Evolutionary conservation across 164 flowering plant species (phyloP).

Genomic region (Platanus orientalis): DNA sequence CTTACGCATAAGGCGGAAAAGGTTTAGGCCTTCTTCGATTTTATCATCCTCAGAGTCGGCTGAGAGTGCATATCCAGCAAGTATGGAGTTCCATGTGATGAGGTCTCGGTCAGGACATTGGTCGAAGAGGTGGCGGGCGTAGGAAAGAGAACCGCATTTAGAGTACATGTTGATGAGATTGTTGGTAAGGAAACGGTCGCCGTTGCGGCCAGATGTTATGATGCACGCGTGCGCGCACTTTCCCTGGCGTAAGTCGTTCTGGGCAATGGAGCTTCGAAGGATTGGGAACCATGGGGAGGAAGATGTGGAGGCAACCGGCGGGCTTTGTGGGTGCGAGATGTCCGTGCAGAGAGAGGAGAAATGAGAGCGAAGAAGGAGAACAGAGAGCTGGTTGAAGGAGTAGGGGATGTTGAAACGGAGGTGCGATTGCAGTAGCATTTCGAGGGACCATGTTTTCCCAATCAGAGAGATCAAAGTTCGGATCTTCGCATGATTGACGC

Average conservation of each 20-base stretch:
- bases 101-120: slow-evolving; percentile 33
- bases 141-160: slow-evolving; percentile 33
- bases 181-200: slow-evolving; percentile 42
- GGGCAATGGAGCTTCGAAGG: slow-evolving; percentile 40
- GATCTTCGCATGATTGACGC: no score
- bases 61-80: slow-evolving; percentile 36
- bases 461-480: not conserved
- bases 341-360: slow-evolving; percentile 10
- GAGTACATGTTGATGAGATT: slow-evolving; percentile 48
- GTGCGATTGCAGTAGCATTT: slow-evolving; percentile 18
- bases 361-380: slow-evolving; percentile 4
- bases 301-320: slow-evolving; percentile 15
- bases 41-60: slow-evolving; percentile 12
- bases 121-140: slow-evolving; percentile 48
- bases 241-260: slow-evolving; percentile 30
- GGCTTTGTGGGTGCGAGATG: not conserved
- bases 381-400: not conserved
- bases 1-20: slow-evolving; percentile 26
- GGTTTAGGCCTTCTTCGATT: slow-evolving; percentile 27
- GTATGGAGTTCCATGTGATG: slow-evolving; percentile 50
- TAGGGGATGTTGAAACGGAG: slow-evolving; percentile 2
- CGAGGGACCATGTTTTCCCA: slow-evolving; percentile 10
- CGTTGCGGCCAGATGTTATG: slow-evolving; percentile 19
- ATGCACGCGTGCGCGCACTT: slow-evolving; percentile 38
- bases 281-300: slow-evolving; percentile 38